These are phyloP conservation scores for Ophiostoma tasmaniense DNA, from an alignment of 2,329 filamentous ascomycete genomes.

Conservation along the genomic window DNA sequence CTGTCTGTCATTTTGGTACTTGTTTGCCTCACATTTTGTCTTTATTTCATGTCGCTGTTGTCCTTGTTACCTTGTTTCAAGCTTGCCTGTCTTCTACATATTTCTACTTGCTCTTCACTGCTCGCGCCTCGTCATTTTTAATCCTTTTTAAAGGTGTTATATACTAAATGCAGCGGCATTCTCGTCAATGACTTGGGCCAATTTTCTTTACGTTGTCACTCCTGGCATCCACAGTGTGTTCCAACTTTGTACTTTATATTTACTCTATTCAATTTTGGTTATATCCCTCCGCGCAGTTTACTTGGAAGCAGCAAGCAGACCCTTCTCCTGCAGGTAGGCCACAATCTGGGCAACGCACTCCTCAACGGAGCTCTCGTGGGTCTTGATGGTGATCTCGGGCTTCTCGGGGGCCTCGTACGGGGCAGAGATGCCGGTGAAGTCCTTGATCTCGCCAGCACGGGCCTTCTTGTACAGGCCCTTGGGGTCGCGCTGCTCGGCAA, in stretches of 20 bases:
- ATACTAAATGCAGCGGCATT: not conserved
- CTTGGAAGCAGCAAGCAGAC: conserved; percentile 36
- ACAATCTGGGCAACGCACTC: conserved; percentile 82
- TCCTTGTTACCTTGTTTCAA: not conserved
- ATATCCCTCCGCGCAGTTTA: not conserved
- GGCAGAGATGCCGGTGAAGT: conserved; percentile 92
- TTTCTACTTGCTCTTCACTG: not conserved
- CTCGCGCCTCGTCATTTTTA: not conserved
- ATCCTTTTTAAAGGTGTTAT: not conserved
- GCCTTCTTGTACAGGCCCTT: conserved; percentile 99
- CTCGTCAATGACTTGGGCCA: not conserved
- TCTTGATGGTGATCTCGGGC: conserved; percentile 81
- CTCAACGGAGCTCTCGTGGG: conserved; percentile 73
- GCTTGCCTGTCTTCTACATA: not conserved
- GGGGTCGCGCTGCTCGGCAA: conserved; percentile 89
- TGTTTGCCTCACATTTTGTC: not conserved
- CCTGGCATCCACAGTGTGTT: not conserved
- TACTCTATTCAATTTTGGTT: not conserved
- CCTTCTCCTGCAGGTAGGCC: conserved; percentile 64
- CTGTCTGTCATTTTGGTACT: not conserved
- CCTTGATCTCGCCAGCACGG: conserved; percentile 83
- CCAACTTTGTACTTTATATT: not conserved
- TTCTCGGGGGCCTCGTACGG: conserved; percentile 86
- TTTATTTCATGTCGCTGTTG: not conserved
- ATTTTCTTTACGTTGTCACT: not conserved